Evolutionary conservation across 805 yeast species (phyloP), one percentile per base, ranked within the genome.

Genomic region (Hanseniaspora nectarophila): DNA sequence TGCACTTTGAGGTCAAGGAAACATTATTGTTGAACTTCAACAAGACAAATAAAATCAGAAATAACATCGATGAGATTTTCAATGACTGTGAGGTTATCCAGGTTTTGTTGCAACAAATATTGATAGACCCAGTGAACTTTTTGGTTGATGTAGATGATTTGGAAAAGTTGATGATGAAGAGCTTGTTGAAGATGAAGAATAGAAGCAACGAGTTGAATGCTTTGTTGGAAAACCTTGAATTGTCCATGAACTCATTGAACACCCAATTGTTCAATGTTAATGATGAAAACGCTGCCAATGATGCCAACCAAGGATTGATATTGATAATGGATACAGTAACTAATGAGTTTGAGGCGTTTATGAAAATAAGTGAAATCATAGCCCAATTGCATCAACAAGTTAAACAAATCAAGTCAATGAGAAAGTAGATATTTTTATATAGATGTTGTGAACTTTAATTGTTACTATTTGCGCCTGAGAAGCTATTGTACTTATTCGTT

Each of bases 311-410:
- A 55, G 74, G 74, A 0, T 58, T 75, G 65, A 80, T 61, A 54
- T 70, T 74, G 56, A 73, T 82, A 26, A 76, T 81, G 15, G 73
- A 74, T 45, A 80, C 85, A 0, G 73, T 84, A 24, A 76, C 77
- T 53, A 80, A 78, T 58, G 90, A 83, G 64, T 83, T 81, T 61
- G 70, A 71, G 42, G 67, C 83, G 50, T 84, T 82, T 64, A 80
- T 82, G 79, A 89, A 82, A 63, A 70, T 81, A 42, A 82, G 89
- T 45, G 85, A 82, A 62, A 74, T 77, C 38, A 73, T 82, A 61
- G 89, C 90, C 2, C 85, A 80, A 57, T 64, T 82, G 38, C 90
- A 83, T 64, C 79, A 76, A 57, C 69, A 68, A 47, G 73, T 74
- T 4, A 73, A 68, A 56, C 60, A 58, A 45, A 54, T 59, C 10